Conservation (phyloP, 495 filamentous ascomycete species). For the Saxophila tyrrhenica region DNA sequence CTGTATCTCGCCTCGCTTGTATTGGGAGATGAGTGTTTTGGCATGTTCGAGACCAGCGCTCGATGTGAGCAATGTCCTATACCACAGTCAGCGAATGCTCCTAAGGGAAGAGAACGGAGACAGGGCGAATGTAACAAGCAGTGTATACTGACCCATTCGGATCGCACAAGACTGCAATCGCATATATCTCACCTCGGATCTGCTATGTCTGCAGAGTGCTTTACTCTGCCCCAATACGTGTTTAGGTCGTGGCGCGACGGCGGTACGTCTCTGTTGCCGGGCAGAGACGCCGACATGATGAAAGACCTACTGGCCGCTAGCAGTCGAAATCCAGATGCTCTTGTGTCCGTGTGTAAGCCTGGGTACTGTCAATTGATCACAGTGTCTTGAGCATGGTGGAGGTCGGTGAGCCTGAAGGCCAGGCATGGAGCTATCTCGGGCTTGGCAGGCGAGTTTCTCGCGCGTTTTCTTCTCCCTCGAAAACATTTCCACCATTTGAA, state of each 20-base stretch:
- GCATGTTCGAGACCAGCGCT: conserved; percentile 66
- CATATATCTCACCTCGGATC: conserved; percentile 78
- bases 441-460: no score
- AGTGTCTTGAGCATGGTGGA: no score
- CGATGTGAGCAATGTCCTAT: conserved; percentile 71
- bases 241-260: conserved; percentile 81
- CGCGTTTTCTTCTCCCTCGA: no score
- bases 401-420: no score
- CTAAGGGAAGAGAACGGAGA: no score
- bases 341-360: no score
- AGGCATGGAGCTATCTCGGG: no score
- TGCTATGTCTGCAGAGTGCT: conserved; percentile 77
- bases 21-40: conserved; percentile 61
- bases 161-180: conserved; percentile 10
- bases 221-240: conserved; percentile 91
- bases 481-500: no score
- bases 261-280: conserved; percentile 75
- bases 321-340: no score
- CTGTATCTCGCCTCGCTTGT: conserved; percentile 67
- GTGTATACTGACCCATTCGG: conserved; percentile 11
- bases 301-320: no score
- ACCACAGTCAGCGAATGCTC: neutral
- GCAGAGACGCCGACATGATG: conserved; percentile 82
- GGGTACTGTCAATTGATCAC: no score
- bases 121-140: neutral